A percentile compares a stretch with the other conserved stretches of the same genome.
These are phyloP conservation scores for Ustilago xerochloae DNA, from an alignment of 1,284 basidiomycete species.

Conservation along the genomic window DNA sequence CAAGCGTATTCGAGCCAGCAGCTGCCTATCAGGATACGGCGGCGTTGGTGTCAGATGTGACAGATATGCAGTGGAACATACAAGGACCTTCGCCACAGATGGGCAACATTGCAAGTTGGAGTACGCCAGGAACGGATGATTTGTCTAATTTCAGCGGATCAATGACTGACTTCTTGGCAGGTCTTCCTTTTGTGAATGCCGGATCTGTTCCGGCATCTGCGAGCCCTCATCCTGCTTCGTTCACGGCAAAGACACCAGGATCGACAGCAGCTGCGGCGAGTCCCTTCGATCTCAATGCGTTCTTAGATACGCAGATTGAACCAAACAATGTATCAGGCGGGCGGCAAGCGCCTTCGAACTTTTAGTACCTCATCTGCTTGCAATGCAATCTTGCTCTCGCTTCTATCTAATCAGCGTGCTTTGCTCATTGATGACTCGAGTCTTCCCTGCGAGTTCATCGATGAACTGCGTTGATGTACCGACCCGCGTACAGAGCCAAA, in stretches of 20 bases:
- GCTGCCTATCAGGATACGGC: conserved; percentile 9
- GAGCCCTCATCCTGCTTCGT: conserved; percentile 20
- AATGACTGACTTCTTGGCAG: conserved; percentile 32
- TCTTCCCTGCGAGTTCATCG: too few relatives aligned
- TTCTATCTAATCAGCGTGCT: too few relatives aligned
- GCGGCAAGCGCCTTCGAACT: conserved; percentile 9
- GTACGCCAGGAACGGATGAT: conserved; percentile 24
- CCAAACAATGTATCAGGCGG: conserved; percentile 2
- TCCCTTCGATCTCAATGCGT: conserved; percentile 44
- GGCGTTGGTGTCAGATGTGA: conserved; percentile 12
- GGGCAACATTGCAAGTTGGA: conserved; percentile 19
- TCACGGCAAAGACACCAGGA: conserved; percentile 22
- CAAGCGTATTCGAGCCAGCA: conserved; percentile 30
- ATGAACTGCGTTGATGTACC: too few relatives aligned
- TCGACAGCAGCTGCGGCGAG: conserved; percentile 8
- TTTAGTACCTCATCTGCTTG: too few relatives aligned
- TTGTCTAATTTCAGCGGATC: conserved; percentile 15
- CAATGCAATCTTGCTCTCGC: too few relatives aligned
- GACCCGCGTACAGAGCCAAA: too few relatives aligned
- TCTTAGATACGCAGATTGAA: conserved; percentile 33
- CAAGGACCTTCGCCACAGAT: background rate
- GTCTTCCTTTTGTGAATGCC: conserved; percentile 29
- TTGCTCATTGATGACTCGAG: too few relatives aligned
- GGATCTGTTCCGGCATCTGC: background rate
- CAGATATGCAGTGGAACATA: conserved; percentile 25